Percentiles rank a stretch among this genome's conserved stretches.
Evolutionary conservation across 495 filamentous ascomycete genomes (phyloP).

Genomic region (Barbatosphaeria neglecta): DNA sequence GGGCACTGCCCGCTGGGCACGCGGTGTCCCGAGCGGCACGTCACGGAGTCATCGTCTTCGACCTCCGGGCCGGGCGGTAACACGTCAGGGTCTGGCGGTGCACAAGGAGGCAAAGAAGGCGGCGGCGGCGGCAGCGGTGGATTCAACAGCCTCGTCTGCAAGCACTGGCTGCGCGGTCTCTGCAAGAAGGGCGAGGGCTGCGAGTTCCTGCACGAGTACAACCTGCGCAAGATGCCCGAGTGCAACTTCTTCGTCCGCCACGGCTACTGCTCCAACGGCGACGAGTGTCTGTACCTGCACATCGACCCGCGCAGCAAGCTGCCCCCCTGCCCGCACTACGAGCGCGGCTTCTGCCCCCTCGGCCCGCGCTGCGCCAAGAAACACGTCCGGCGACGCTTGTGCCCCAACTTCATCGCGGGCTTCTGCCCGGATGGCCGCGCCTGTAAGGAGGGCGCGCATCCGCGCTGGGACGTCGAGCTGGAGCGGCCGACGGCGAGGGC

Average conservation of each 20-base stretch:
- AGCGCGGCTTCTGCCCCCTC: slow-evolving; percentile 87
- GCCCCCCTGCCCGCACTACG: slow-evolving; percentile 86
- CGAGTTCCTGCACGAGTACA: slow-evolving; percentile 97
- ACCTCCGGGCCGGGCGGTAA: slow-evolving; percentile 9
- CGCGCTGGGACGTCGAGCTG: slow-evolving; percentile 64
- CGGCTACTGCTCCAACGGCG: slow-evolving; percentile 88
- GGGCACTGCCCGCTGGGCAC: slow-evolving; percentile 71
- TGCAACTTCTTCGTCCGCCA: slow-evolving; percentile 85
- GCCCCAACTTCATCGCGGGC: slow-evolving; percentile 79
- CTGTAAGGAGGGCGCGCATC: slow-evolving; percentile 72
- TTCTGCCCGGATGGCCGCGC: slow-evolving; percentile 81
- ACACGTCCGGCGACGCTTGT: slow-evolving; percentile 67
- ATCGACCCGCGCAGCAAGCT: slow-evolving; percentile 71
- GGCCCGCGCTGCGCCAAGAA: slow-evolving; percentile 78
- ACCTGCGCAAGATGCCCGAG: slow-evolving; percentile 93
- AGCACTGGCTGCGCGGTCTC: slow-evolving; percentile 93
- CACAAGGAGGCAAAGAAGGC: slow-evolving; percentile 1
- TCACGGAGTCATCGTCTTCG: too few relatives aligned
- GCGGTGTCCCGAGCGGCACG: slow-evolving; percentile 54
- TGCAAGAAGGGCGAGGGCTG: slow-evolving; percentile 95
- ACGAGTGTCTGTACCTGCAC: slow-evolving; percentile 94
- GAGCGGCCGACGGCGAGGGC: slow-evolving; percentile 57
- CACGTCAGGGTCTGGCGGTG: too few relatives aligned
- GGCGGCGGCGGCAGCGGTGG: slow-evolving; percentile 15
- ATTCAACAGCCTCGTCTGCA: slow-evolving; percentile 76